A percentile compares a stretch with the other conserved stretches of the same genome.
phyloP scores from a whole-genome alignment of 2,329 filamentous ascomycete genomes.

The Tympanopsis confertula region DNA sequence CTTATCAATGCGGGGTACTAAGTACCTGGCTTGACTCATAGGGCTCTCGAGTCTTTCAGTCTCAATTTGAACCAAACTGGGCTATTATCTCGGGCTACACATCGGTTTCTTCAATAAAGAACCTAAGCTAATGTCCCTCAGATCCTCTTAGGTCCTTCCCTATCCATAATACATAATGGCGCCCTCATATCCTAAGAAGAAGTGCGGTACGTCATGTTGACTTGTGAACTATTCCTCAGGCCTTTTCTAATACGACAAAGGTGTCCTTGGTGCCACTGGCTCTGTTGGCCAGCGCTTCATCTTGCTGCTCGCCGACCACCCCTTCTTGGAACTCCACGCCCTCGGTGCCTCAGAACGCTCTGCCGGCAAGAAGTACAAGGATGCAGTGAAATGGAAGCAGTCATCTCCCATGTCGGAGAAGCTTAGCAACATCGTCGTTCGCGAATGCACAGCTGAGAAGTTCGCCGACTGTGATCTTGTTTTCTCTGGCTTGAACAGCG shows the following conservation, averaged over 20 bases:
- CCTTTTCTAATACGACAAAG: neutral
- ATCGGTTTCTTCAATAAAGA: too few relatives aligned
- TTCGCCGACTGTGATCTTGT: constrained; percentile 4
- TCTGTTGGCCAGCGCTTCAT: constrained; percentile 2
- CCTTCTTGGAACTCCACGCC: constrained; percentile 2
- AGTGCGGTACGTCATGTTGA: constrained; percentile 1
- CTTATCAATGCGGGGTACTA: too few relatives aligned
- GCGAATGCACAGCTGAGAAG: neutral
- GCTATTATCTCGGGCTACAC: too few relatives aligned
- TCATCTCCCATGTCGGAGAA: constrained; percentile 1
- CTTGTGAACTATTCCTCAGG: neutral
- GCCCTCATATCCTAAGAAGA: neutral
- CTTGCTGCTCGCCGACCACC: constrained; percentile 3
- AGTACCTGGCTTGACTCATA: too few relatives aligned
- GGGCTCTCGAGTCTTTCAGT: too few relatives aligned
- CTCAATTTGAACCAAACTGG: too few relatives aligned
- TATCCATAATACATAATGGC: too few relatives aligned
- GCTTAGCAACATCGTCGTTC: constrained; percentile 1
- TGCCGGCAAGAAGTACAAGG: constrained; percentile 3
- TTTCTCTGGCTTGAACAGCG: constrained; percentile 3
- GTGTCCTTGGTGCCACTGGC: constrained; percentile 1
- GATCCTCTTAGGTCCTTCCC: too few relatives aligned
- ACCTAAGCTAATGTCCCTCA: too few relatives aligned
- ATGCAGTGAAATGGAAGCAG: constrained; percentile 4
- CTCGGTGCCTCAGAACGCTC: constrained; percentile 3